Percentiles rank a stretch among this genome's conserved stretches.
Conservation (phyloP, 495 filamentous ascomycete genomes). For the Recurvomyces mirabilis region DNA sequence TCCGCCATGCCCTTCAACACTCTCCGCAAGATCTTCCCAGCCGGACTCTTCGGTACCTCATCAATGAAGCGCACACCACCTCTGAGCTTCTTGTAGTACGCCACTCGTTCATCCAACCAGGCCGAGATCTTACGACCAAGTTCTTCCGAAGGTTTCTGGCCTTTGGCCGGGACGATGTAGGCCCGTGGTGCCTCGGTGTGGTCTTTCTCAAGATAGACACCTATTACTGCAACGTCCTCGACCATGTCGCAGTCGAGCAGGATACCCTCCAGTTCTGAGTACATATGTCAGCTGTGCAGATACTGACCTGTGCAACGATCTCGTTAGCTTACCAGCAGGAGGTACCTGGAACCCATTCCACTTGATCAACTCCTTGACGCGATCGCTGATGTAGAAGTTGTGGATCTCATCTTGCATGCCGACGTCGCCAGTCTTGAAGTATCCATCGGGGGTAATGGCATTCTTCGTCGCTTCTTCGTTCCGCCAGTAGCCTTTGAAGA, state of each 20-base stretch:
- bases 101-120: constrained; percentile 29
- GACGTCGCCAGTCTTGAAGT: constrained; percentile 75
- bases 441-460: constrained; percentile 60
- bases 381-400: constrained; percentile 43
- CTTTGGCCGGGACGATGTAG: constrained; percentile 27
- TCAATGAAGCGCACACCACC: constrained; percentile 25
- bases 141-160: constrained; percentile 19
- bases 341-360: constrained; percentile 41
- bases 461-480: constrained; percentile 51
- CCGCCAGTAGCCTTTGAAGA: constrained; percentile 71
- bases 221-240: constrained; percentile 33
- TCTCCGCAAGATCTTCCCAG: constrained; percentile 27
- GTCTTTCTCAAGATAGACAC: constrained; percentile 28
- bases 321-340: constrained; percentile 15
- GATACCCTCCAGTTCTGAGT: constrained; percentile 32
- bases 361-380: constrained; percentile 45
- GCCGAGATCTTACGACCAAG: constrained; percentile 26
- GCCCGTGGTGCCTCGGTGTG: constrained; percentile 33
- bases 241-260: constrained; percentile 25
- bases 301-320: not conserved
- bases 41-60: constrained; percentile 23
- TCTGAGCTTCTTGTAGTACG: constrained; percentile 26
- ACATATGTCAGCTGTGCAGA: not conserved
- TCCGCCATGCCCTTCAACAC: constrained; percentile 20
- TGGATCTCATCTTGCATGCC: constrained; percentile 47